phyloP scores from a whole-genome alignment of 2,329 filamentous ascomycete genomes.

The Hymenoscyphus albidus region DNA sequence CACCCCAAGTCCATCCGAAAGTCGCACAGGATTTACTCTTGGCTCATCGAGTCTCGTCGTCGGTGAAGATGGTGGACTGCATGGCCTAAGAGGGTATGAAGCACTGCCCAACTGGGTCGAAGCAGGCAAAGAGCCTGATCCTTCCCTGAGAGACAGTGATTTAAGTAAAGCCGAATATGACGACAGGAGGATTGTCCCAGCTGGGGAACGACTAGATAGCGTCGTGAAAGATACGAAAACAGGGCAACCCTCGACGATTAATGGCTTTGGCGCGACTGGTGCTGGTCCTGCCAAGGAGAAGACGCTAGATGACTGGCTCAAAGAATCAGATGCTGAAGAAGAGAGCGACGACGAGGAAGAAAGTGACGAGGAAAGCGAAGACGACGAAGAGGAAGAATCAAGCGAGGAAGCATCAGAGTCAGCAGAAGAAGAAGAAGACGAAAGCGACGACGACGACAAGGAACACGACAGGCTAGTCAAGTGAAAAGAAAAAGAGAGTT shows the following conservation, averaged over 20 bases:
- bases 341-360: conserved; percentile 50
- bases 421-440: conserved; percentile 27
- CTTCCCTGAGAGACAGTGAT: conserved; percentile 63
- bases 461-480: conserved; percentile 35
- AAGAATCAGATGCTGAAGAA: conserved; percentile 49
- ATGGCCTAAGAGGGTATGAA: conserved; percentile 75
- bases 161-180: conserved; percentile 38
- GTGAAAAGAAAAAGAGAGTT: conserved; percentile 19
- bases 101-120: conserved; percentile 80
- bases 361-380: conserved; percentile 37
- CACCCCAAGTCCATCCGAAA: conserved; percentile 83
- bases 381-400: conserved; percentile 44
- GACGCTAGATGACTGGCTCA: conserved; percentile 90
- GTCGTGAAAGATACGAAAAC: conserved; percentile 41
- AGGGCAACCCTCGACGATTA: conserved; percentile 42
- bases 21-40: conserved; percentile 70
- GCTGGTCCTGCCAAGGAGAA: conserved; percentile 49
- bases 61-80: conserved; percentile 68
- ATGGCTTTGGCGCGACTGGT: conserved; percentile 40
- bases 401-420: conserved; percentile 38
- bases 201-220: conserved; percentile 61
- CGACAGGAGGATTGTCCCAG: conserved; percentile 46
- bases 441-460: conserved; percentile 28
- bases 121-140: conserved; percentile 74
- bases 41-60: conserved; percentile 85